Base-by-base conservation (phyloP, 164 flowering plant genomes). In the Berberis thunbergii region DNA sequence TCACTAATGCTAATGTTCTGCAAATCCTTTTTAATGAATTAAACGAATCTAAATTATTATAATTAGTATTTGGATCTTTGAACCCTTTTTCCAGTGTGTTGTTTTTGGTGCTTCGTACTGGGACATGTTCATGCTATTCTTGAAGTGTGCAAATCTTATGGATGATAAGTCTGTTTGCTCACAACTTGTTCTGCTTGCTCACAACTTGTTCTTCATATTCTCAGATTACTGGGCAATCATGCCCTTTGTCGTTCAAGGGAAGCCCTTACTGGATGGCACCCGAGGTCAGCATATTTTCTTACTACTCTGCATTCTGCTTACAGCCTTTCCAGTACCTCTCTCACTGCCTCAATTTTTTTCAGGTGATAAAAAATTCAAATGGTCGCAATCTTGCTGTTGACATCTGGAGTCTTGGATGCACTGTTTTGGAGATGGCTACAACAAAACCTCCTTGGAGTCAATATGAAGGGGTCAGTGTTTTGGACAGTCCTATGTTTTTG, bases 231-330 rank as follows among this genome's bases (percentile, higher is more conserved):
- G 92, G 91, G 53, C 95, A 86, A 64, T 77, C 96, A 50, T 83
- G 96, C 72, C 95, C 96, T 42, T 72, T 87, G 54, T 87, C 94
- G 49, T 83, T 86, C 72, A 83, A 85, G 73, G 97, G 93, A 64
- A 88, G 90, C 71, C 97, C 97, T 42, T 86, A 91, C 73, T 91
- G 96, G 97, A 88, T 88, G 96, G 97, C 97, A 52, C 97, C 97
- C 70, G 97, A 91, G 97, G 97, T 91, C 10, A 52, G 76, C 43
- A 45, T 48, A 39, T 63, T 59, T 64, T 60, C 13, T 62, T 13
- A 3, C 49, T 39, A 3, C 10, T 41, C 5, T 54, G 54, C 40
- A 52, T 42, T 49, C 10, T 6, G 66, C 40, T 55, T 10, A 0
- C 42, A 54, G 3, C 7, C 4, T 26, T 56, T 67, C 42, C 38